Evolutionary conservation across 352 stramenopile species (phyloP), one percentile per base, ranked within the genome.

Genomic region (Pythium aquatile): DNA sequence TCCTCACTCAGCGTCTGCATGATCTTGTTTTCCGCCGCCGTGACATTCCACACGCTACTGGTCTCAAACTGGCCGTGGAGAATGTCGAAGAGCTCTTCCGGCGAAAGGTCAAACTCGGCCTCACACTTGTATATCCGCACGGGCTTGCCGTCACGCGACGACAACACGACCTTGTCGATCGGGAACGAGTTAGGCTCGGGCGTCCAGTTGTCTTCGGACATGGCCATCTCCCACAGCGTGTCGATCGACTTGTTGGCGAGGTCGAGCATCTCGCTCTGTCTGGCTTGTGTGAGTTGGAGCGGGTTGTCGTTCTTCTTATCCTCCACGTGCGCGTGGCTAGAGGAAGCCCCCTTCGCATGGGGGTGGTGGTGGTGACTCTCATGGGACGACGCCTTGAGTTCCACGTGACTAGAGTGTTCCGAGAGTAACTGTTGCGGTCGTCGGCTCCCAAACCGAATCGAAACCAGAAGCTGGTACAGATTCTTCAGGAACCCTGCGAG

Each of bases 81-180:
- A 55, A 90, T 72, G 47, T 93, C 84, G 67, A 93, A 93, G 33
- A 93, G 68, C 60, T 93, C 84, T 51, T 93, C 84, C 0, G 83
- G 77, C 1, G 84, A 85, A 26, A 91, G 65, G 16, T 87, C 72
- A 55, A 93, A 76, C 56, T 81, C 78, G 2, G 68, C 73, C 61
- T 91, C 82, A 44, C 77, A 91, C 76, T 91, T 93, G 72, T 84
- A 91, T 26, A 90, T 81, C 9, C 84, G 82, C 10, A 72, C 75
- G 16, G 84, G 84, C 65, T 93, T 93, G 33, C 76, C 81, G 35
- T 93, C 84, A 1, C 81, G 76, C n/a, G 84, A 91, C 66, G 83
- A 64, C 28, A 93, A 68, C 32, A 72, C 63, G 17, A 93, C 72
- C 53, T 85, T 69, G 20, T 91, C 84, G 11, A 78, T 87, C 24